phyloP scores from a whole-genome alignment of 2,329 filamentous ascomycete genomes.

The Mariannaea sp. region DNA sequence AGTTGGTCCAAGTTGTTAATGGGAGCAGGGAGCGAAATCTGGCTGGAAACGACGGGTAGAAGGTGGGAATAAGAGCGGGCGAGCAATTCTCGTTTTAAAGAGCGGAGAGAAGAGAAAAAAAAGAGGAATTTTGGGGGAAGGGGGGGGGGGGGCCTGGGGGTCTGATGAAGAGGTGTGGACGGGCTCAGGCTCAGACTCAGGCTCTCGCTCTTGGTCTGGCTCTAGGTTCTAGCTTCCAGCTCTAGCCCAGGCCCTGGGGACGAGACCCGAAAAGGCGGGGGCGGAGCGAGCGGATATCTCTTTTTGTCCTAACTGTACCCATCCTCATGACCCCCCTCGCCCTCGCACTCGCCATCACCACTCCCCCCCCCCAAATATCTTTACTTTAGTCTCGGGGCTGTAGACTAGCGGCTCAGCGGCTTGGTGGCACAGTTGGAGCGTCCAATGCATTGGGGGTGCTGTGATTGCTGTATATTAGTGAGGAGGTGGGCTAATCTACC shows the following conservation, averaged over 20 bases:
- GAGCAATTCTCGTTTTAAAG: slow-evolving; percentile 23
- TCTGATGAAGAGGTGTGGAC: background rate
- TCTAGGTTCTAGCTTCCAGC: too few species aligned
- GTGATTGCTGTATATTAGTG: too few species aligned
- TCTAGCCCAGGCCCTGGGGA: too few species aligned
- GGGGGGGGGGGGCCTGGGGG: slow-evolving; percentile 28
- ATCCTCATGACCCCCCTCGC: too few species aligned
- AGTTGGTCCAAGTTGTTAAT: background rate
- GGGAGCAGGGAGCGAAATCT: slow-evolving; percentile 5
- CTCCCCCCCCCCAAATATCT: too few species aligned
- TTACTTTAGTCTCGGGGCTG: background rate
- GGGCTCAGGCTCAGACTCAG: slow-evolving; percentile 12
- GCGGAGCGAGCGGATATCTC: slow-evolving; percentile 29
- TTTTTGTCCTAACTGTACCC: background rate
- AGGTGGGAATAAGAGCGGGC: slow-evolving; percentile 31
- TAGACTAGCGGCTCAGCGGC: slow-evolving; percentile 10
- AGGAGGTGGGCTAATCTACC: too few species aligned
- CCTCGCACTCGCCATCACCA: too few species aligned
- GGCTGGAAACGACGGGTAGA: background rate
- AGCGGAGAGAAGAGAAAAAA: too few species aligned
- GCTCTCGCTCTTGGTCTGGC: too few species aligned
- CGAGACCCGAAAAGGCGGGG: slow-evolving; percentile 35
- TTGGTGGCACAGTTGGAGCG: background rate
- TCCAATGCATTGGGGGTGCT: too few species aligned
- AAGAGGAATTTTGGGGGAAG: slow-evolving; percentile 36